These are phyloP conservation scores for Liriodendron chinense DNA, from an alignment of 164 flowering plant genomes.

Conservation along the genomic window DNA sequence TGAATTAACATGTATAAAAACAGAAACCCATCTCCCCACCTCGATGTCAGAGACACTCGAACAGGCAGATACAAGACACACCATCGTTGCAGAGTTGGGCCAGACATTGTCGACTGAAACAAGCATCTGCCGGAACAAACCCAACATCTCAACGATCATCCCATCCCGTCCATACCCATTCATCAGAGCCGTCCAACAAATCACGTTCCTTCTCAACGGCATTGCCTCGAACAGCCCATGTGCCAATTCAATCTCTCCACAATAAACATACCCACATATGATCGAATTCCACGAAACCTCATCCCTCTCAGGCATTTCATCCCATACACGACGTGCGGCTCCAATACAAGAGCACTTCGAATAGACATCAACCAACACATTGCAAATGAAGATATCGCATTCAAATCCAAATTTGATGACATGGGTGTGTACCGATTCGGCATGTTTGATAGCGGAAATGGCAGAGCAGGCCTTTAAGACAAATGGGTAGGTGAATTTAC, in stretches of 20 bases:
- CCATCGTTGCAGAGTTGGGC: no score
- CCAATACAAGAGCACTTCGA: constrained; percentile 20
- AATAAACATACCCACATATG: constrained; percentile 22
- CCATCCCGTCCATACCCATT: no score
- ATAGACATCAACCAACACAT: constrained; percentile 19
- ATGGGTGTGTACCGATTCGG: no score
- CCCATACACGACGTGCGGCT: constrained; percentile 20
- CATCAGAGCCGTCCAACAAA: constrained; percentile 37
- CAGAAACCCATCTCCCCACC: constrained; percentile 34
- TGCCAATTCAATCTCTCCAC: constrained; percentile 24
- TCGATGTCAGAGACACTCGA: constrained; percentile 24
- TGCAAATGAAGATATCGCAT: no score
- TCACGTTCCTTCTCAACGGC: constrained; percentile 32
- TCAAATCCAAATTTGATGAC: no score
- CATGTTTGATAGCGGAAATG: no score
- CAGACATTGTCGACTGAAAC: no score
- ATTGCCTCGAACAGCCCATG: constrained; percentile 29
- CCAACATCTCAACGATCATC: no score
- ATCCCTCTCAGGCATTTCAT: constrained; percentile 34
- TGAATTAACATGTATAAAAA: constrained; percentile 30
- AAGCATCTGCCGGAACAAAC: no score
- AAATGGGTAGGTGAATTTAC: no score
- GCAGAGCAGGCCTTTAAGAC: no score
- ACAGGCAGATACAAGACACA: no score
- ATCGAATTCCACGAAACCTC: constrained; percentile 38